These are phyloP conservation scores for Lentinus tigrinus DNA, from an alignment of 768 basidiomycete genomes.

Conservation along the genomic window DNA sequence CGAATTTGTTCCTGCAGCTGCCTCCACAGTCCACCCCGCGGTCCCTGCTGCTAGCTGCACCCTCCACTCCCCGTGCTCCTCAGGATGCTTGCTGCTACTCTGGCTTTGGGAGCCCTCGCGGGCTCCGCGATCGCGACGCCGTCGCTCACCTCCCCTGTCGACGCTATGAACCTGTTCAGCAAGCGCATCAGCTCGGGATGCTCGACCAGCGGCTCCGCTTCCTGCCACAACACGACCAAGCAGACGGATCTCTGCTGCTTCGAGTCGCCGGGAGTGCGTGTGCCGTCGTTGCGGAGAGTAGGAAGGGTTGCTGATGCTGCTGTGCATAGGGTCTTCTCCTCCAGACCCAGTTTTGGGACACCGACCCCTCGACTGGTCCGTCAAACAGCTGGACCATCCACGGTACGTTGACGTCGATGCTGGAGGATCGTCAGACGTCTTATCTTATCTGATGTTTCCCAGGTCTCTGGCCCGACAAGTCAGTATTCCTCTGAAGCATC, in stretches of 20 bases:
- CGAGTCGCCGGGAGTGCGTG: conserved; percentile 55
- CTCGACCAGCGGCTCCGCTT: conserved; percentile 44
- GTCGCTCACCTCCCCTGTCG: conserved; percentile 6
- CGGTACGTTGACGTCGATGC: conserved; percentile 40
- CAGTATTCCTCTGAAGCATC: conserved; percentile 16
- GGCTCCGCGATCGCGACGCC: conserved; percentile 22
- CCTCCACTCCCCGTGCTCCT: too few species aligned
- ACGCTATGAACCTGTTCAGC: conserved; percentile 28
- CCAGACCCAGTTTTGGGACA: conserved; percentile 78
- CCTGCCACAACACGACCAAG: conserved; percentile 52
- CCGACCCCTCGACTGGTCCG: conserved; percentile 60
- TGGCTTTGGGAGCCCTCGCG: conserved; percentile 23
- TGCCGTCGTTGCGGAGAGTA: neutral
- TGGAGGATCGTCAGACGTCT: neutral
- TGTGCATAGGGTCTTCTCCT: conserved; percentile 52
- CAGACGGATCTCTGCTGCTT: conserved; percentile 57
- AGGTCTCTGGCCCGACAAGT: conserved; percentile 73
- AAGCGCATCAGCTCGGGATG: conserved; percentile 50
- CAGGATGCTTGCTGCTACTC: conserved; percentile 24
- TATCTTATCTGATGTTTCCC: conserved; percentile 2
- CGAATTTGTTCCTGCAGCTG: neutral
- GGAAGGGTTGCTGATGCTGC: neutral
- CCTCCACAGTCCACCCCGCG: neutral
- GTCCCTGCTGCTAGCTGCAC: neutral
- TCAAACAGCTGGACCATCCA: conserved; percentile 73